Evolutionary conservation across 1,139 yeast species (phyloP).

Genomic region (Blastobotrys capitulatus): DNA sequence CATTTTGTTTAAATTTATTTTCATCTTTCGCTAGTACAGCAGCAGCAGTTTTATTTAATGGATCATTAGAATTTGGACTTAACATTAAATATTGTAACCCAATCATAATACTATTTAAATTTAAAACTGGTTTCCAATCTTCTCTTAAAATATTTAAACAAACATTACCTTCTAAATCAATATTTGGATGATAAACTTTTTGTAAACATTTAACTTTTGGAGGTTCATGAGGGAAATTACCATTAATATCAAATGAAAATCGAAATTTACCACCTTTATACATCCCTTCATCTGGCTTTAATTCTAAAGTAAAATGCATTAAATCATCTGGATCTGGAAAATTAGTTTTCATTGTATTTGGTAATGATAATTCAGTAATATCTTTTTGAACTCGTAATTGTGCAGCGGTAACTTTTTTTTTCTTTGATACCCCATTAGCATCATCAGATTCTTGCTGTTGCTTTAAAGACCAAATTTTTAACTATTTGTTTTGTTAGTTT

Average conservation of each 20-base stretch:
- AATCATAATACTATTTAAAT: constrained; percentile 71
- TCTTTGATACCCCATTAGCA: constrained; percentile 28
- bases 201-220: constrained; percentile 50
- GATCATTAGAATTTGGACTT: constrained; percentile 91
- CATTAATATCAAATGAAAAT: constrained; percentile 59
- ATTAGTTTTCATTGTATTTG: constrained; percentile 52
- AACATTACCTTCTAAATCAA: constrained; percentile 83
- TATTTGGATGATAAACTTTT: constrained; percentile 86
- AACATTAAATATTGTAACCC: constrained; percentile 82
- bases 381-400: constrained; percentile 48
- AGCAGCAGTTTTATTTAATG: constrained; percentile 85
- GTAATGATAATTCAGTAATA: constrained; percentile 62
- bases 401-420: constrained; percentile 44
- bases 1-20: constrained; percentile 52
- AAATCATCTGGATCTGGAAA: constrained; percentile 54
- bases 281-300: constrained; percentile 76
- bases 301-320: constrained; percentile 54
- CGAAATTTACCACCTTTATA: constrained; percentile 64
- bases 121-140: constrained; percentile 95
- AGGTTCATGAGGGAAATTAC: constrained; percentile 86
- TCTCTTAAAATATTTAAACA: constrained; percentile 87
- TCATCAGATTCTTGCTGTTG: constrained; percentile 34
- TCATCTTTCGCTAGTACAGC: constrained; percentile 58
- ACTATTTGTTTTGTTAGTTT: constrained; percentile 20
- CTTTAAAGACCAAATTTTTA: constrained; percentile 40